Evolutionary conservation across 345 rosid genomes (phyloP), one percentile per base, ranked within the genome.

Genomic region (Moricandia moricandioides): DNA sequence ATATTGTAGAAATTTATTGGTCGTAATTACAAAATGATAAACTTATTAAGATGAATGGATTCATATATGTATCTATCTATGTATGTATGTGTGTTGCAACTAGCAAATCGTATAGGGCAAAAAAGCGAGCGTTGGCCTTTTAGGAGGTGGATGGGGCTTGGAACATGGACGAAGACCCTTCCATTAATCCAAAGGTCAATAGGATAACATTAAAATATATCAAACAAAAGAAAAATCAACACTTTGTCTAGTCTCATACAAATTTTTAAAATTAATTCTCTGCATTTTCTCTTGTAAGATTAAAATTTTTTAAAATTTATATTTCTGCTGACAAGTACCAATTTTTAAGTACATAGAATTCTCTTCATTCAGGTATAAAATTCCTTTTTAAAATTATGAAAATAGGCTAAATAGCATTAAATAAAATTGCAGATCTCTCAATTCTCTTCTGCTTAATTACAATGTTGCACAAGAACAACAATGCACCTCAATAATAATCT

Each of bases 151-250:
- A 70, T 71, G 76, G 62, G 80, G 43, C 45, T 63, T 45, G 39
- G n/a, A 45, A 45, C 55, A 51, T 58, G 63, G 40, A 21, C 24
- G 17, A 34, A 30, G 52, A 13, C 75, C 55, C 73, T 72, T 72
- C 57, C 27, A 12, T 35, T 47, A 12, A 16, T 12, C 77, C 73
- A 78, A 78, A 78, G 81, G 81, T 78, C 81, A 71, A 57, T 8
- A 57, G 6, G 71, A 70, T 77, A 64, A 55, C 67, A 57, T 70
- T 0, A 6, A 62, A 33, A 29, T 1, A 29, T 1, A 12, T 5
- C 49, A 26, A 11, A 57, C 13, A 21, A 16, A 30, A 7, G 47
- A 57, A 56, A n/a, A 16, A 16, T 17, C 7, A 8, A 14, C 31
- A 58, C 17, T 13, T 29, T 30, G 21, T 29, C 49, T 6, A 73